Evolutionary conservation across 2,329 filamentous ascomycete genomes (phyloP), one percentile per base, ranked within the genome.

Genomic region (Fusarium drepaniforme): DNA sequence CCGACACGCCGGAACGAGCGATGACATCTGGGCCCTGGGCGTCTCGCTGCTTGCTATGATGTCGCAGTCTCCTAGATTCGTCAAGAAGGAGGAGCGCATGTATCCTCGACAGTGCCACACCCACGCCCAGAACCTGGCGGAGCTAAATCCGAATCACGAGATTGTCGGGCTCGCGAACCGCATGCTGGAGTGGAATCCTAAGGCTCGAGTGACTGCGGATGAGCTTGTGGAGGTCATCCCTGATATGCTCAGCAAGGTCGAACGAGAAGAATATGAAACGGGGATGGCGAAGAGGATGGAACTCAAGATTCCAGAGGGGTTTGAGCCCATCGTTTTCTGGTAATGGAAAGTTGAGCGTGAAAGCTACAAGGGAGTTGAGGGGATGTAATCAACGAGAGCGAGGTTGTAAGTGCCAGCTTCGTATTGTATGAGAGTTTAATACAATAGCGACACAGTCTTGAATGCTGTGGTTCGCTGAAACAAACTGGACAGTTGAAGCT

Each of bases 1-100:
- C 8, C 57, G 66, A 18, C 76, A 81, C 44, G 44, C 37, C 6
- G 81, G 81, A 1, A 69, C 71, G 15, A 74, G 72, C 8, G 82
- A 83, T 42, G 82, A 83, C n/a, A 75, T 83, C 6, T 83, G 82
- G 82, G 82, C 82, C 6, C 68, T 83, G 8, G 82, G 82, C 0
- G 68, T 83, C 18, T 78, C 80, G 4, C 53, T 81, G 23, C 74
- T 83, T 15, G 78, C 74, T 2, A 80, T 82, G 80, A 71, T 82
- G 62, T 73, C 64, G 11, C 82, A 82, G 68, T 75, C 65, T 75
- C 82, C 81, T 15, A 56, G 16, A 38, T 65, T 78, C 8, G 60
- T 62, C 6, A 67, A 64, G 3, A 68, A 74, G 21, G 63, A 75
- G 5, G 75, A 75, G 12, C 67, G 64, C 8, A 58, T 71, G n/a